Evolutionary conservation across 345 rosid species (phyloP).

Genomic region (Ceriops zippeliana): DNA sequence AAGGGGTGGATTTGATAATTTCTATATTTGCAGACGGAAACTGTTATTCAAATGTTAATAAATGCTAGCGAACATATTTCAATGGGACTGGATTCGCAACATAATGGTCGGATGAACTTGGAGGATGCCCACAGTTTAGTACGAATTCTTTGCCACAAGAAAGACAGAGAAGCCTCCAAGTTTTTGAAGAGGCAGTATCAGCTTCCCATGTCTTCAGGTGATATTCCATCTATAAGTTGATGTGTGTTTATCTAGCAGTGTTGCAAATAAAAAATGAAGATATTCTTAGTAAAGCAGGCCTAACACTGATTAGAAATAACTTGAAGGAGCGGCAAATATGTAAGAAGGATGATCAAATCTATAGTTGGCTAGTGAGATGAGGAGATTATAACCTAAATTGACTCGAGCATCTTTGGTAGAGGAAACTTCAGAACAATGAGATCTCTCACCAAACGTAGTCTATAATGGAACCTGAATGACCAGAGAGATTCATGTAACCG

Average conservation of each 20-base stretch:
- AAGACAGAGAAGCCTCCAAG: conserved; percentile 79
- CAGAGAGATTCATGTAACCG: no score
- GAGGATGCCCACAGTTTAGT: conserved; percentile 77
- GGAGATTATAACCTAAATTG: no score
- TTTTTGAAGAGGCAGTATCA: conserved; percentile 78
- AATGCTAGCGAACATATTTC: conserved; percentile 74
- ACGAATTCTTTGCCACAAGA: conserved; percentile 94
- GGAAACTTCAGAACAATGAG: no score
- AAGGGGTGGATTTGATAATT: conserved; percentile 11
- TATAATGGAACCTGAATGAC: no score
- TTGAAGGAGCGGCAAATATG: no score
- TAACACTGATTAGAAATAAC: no score
- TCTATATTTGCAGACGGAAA: conserved; percentile 56
- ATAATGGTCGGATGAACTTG: conserved; percentile 31
- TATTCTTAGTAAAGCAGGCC: no score
- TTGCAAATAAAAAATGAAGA: no score
- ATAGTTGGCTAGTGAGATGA: no score
- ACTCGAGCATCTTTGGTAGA: no score
- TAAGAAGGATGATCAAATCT: no score
- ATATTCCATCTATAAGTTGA: conserved; percentile 8
- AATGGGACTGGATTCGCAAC: conserved; percentile 53
- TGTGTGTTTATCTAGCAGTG: background rate
- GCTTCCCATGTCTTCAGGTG: conserved; percentile 97
- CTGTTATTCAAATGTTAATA: conserved; percentile 74
- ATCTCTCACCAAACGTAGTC: no score